Base-by-base conservation (phyloP, 192 early-diverging fungal species). In the Backusella tuberculispora region DNA sequence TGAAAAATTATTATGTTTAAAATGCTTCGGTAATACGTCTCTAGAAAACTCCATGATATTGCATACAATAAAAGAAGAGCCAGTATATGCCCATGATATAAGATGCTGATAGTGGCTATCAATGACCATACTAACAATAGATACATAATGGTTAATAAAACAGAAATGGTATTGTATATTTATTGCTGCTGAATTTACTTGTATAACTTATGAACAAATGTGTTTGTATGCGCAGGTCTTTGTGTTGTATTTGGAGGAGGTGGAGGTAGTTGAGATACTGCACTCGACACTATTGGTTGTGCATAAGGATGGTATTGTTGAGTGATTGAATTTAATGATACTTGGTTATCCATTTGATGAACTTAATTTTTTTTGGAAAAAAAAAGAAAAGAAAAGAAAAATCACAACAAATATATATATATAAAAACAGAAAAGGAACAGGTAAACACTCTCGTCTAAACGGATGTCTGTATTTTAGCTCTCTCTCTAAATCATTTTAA, bases 1-100 rank as follows among this genome's bases (percentile, higher is more conserved):
- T 12, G 90, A 90, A 78, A 95, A 95, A 79, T 96, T 96, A 83
- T 94, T 95, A 84, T 96, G 95, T 82, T 95, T 95, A 78, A 96
- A 96, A 81, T 95, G 93, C 79, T 95, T 95, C 44, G 95, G 94
- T 42, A 97, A 84, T 37, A 97, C 94, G 80, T 96, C 94, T 71
- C 90, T 85, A 65, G 92, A 92, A 74, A 97, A 95, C 78, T 95
- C 93, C 86, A 92, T 93, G 71, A 95, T 92, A 73, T 95, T 95
- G 83, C 93, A 93, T 66, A 97, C 94, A 71, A 94, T 91, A 73
- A 97, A 97, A 12, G 95, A 95, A 1, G 91, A 90, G 21, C 95
- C 95, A 40, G 90, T 88, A 75, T 91, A 92, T 83, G 92, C 95
- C 95, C 95, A 97, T 21, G 90, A 90, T 75, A 97, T 97, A 75